phyloP scores from a whole-genome alignment of 2,329 filamentous ascomycete genomes.

The Aspergillus tamarii region DNA sequence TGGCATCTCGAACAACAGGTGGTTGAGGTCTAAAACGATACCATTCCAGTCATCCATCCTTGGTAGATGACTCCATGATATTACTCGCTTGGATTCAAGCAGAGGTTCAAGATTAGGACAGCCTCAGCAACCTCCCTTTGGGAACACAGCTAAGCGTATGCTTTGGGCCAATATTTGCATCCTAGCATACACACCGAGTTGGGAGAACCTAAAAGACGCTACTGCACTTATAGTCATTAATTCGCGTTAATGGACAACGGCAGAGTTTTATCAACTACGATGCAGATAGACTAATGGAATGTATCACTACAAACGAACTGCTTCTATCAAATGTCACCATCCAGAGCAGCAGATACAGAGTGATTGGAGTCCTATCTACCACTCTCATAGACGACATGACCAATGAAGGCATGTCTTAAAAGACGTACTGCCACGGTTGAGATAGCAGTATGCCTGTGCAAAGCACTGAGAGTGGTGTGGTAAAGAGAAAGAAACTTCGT shows the following conservation, averaged over 20 bases:
- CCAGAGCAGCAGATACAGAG: conserved; percentile 89
- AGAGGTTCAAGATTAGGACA: neutral
- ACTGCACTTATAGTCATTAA: neutral
- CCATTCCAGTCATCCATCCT: neutral
- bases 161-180: neutral
- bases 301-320: conserved; percentile 78
- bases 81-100: neutral
- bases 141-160: neutral
- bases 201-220: neutral
- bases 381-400: conserved; percentile 53
- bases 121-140: neutral
- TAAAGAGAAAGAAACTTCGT: conserved; percentile 22
- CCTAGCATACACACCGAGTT: neutral
- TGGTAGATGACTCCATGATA: neutral
- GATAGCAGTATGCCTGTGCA: conserved; percentile 42
- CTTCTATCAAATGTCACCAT: conserved; percentile 71
- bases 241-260: neutral
- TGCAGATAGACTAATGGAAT: conserved; percentile 42
- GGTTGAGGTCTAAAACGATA: neutral
- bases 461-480: conserved; percentile 46
- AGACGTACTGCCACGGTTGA: conserved; percentile 34
- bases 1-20: neutral
- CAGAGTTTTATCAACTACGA: conserved; percentile 6
- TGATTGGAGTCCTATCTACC: conserved; percentile 64
- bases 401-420: conserved; percentile 41